Percentiles rank a stretch among this genome's conserved stretches.
These are phyloP conservation scores for Gamsiella multidivaricata DNA, from an alignment of 192 early-diverging fungal species.

Conservation along the genomic window DNA sequence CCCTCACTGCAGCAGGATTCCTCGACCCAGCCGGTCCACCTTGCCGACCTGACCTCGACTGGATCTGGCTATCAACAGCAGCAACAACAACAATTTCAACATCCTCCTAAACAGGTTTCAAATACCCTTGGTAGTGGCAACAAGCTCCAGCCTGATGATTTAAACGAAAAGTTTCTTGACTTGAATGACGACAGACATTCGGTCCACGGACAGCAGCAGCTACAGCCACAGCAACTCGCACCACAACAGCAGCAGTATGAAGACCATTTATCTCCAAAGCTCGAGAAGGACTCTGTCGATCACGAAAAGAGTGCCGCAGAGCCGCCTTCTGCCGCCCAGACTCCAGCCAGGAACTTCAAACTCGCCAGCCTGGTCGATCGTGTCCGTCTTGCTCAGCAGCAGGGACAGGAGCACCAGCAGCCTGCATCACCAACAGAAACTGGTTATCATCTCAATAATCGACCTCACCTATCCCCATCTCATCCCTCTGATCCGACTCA, in stretches of 20 bases:
- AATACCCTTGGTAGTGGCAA: not conserved
- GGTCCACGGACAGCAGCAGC: slow-evolving; percentile 1
- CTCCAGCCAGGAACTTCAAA: not conserved
- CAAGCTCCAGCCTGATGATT: slow-evolving; percentile 13
- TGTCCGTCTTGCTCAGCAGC: slow-evolving; percentile 20
- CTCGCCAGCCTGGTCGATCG: slow-evolving; percentile 29
- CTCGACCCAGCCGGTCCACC: slow-evolving; percentile 8
- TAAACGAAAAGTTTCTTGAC: slow-evolving; percentile 14
- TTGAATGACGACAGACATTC: not conserved
- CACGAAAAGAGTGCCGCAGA: not conserved
- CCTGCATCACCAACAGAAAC: not conserved
- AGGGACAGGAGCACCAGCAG: not conserved
- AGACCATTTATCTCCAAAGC: not conserved
- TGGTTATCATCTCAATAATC: too few species aligned
- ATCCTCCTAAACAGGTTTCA: too few species aligned
- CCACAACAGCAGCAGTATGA: slow-evolving; percentile 11
- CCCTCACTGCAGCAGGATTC: not conserved
- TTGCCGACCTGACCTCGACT: slow-evolving; percentile 10
- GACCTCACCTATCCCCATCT: not conserved
- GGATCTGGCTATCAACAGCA: slow-evolving; percentile 3
- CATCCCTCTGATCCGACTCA: too few species aligned
- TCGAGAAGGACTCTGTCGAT: not conserved
- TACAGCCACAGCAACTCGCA: slow-evolving; percentile 8
- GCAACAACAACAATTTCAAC: not conserved
- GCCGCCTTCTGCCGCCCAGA: not conserved